Evolutionary conservation across 2,329 filamentous ascomycete genomes (phyloP), one percentile per base, ranked within the genome.

Genomic region (Pyrenophora graminea): DNA sequence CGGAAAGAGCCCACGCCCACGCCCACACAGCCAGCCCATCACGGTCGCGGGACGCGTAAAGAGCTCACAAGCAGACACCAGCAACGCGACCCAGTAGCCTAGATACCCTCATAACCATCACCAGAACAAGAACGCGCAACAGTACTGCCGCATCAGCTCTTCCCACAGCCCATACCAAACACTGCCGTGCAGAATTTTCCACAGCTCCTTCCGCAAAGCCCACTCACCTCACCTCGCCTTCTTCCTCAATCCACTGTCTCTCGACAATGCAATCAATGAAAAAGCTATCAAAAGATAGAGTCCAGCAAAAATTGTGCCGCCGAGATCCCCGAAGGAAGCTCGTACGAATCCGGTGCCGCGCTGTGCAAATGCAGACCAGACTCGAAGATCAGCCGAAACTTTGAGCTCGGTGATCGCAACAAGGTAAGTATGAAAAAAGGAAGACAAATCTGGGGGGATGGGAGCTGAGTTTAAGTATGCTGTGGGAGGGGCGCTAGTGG

Each of bases 321-420:
- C 65, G 62, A 69, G 60, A 67, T 64, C 61, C 67, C 66, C 68
- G 62, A 67, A 71, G 62, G 64, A 68, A 63, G 64, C 61, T 67
- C 65, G 64, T 62, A 60, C 55, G 53, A 52, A 41, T 55, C 62
- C 68, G 55, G 55, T 64, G 58, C 69, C 68, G 59, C 69, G 69
- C 57, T 70, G 69, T 72, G 69, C 69, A 68, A 68, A 71, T 72
- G 69, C 62, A 71, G 67, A 62, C 60, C 54, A 63, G 60, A 56
- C 60, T 53, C 46, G 53, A 59, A 63, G 66, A 64, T 53, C 51
- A 55, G 59, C 62, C 58, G 49, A 54, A 63, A 61, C 59, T 61
- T 58, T 72, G 69, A 71, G 56, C 69, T 56, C 50, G 54, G 61
- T 51, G 51, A 56, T 64, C 64, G 57, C 64, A 63, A 69, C 61